Evolutionary conservation across 1,284 basidiomycete genomes (phyloP), one percentile per base, ranked within the genome.

Genomic region (Boletus sp.): DNA sequence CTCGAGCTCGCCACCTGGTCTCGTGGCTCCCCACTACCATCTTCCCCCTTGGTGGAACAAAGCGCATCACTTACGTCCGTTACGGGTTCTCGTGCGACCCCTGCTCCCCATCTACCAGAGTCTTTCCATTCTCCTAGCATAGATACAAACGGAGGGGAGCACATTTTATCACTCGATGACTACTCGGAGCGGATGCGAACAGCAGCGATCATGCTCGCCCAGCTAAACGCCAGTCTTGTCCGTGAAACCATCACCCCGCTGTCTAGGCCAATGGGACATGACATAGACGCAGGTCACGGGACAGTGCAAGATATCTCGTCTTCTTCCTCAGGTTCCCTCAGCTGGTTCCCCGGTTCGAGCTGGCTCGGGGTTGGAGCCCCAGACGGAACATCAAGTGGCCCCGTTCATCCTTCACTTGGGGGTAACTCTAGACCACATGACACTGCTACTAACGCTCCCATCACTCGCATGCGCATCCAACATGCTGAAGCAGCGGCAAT

Each of bases 101-200:
- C 49, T 40, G 45, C 52, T 22, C 34, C 52, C 32, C 48, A 45
- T 16, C 9, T 41, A 8, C 35, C 53, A 19, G 53, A 54, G 23
- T 35, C 51, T 10, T 26, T 26, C 33, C 41, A 23, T 40, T 51
- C 41, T 36, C 39, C 50, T 17, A 41, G 27, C 23, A 45, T 26
- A 5, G 33, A n/a, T 27, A 5, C 36, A 8, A 44, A 35, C 14
- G 49, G 38, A 45, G 45, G 38, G 29, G 66, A 65, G 33, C 41
- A 43, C n/a, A 41, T 55, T 17, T 58, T 81, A 16, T 86, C 85
- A 2, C 72, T 99, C 25, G 94, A 99, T 61, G 95, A 99, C 58
- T 99, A 99, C 65, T 95, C 95, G 0, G 91, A 97, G 60, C 82
- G 95, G 36, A 99, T 99, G 95, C 84, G 92, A 13, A 98, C 94